Conservation (phyloP, 257 asterid species). For the Haberlea rhodopensis region DNA sequence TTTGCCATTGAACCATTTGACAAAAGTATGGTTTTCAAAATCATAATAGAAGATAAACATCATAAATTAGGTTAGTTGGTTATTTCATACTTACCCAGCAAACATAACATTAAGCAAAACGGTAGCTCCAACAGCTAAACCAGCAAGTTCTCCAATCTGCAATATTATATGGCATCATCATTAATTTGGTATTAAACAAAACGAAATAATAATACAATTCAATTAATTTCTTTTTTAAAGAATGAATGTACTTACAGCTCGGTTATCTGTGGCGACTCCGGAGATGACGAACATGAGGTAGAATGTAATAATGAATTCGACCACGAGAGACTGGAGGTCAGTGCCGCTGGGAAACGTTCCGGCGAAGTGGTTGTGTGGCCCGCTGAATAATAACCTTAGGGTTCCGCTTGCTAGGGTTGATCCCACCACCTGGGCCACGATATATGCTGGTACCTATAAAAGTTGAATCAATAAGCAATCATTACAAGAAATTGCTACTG, state of each 20-base stretch:
- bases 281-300: constrained; percentile 34
- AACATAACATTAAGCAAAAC: constrained; percentile 27
- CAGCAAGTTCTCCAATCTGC: constrained; percentile 37
- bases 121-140: constrained; percentile 30
- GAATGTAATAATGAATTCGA: constrained; percentile 36
- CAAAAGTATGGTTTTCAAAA: too few species aligned
- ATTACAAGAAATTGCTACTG: too few species aligned
- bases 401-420: constrained; percentile 35
- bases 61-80: not conserved
- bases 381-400: constrained; percentile 25
- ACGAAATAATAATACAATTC: too few species aligned
- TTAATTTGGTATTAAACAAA: too few species aligned
- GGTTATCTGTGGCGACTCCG: constrained; percentile 30
- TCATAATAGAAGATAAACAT: too few species aligned
- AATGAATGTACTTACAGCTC: constrained; percentile 30
- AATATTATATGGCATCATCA: not conserved
- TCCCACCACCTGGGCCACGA: constrained; percentile 30
- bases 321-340: constrained; percentile 27
- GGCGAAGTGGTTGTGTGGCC: constrained; percentile 27
- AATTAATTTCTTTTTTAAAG: too few species aligned
- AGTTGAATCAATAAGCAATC: not conserved
- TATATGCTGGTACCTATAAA: constrained; percentile 38
- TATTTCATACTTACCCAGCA: constrained; percentile 27
- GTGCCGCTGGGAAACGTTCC: constrained; percentile 37
- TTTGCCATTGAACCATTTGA: too few species aligned